Evolutionary conservation across 2,329 filamentous ascomycete genomes (phyloP).

Genomic region (Fusarium sp.): DNA sequence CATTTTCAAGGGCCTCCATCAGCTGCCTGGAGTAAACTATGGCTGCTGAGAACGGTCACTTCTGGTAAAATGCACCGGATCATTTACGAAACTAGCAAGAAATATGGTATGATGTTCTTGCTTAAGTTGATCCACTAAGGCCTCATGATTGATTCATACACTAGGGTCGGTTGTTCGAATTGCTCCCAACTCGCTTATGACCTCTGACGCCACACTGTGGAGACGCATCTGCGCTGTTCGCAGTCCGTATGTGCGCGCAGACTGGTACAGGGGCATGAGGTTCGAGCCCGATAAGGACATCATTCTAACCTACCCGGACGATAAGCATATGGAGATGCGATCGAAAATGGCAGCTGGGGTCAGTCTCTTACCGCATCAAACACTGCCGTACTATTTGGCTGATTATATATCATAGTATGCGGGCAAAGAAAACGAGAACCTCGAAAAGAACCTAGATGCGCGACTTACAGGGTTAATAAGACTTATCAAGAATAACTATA

Average conservation of each 20-base stretch:
- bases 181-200: background rate
- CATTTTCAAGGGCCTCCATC: no score
- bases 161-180: background rate
- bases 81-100: no score
- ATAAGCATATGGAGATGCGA: background rate
- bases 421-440: background rate
- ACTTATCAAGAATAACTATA: background rate
- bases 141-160: background rate
- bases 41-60: no score
- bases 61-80: no score
- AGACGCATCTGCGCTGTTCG: background rate
- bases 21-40: no score
- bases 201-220: background rate
- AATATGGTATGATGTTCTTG: no score
- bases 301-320: rapidly evolving
- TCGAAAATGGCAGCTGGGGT: background rate
- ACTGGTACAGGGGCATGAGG: background rate
- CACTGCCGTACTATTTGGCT: no score
- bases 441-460: rapidly evolving
- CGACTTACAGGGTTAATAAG: rapidly evolving
- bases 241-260: background rate
- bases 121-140: no score
- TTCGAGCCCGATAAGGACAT: background rate
- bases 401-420: background rate
- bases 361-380: no score